These are phyloP conservation scores for Asterochloris sp. DNA, from an alignment of 139 green algal genomes.

Conservation along the genomic window DNA sequence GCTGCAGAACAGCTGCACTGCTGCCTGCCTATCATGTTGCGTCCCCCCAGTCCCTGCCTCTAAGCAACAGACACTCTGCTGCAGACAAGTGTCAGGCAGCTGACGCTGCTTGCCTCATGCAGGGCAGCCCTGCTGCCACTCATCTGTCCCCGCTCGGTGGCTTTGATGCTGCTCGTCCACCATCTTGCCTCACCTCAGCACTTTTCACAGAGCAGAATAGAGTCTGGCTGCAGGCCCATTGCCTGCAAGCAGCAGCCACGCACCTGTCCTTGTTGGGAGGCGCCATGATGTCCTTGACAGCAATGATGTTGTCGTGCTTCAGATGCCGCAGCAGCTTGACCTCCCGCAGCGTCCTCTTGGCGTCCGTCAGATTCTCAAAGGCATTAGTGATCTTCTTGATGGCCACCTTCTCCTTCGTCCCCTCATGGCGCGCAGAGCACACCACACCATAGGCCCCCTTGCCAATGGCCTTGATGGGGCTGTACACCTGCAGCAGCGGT, in stretches of 20 bases:
- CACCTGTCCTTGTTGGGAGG: conserved; percentile 23
- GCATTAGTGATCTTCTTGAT: conserved; percentile 98
- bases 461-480: conserved; percentile 84
- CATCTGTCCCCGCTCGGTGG: no score
- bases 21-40: no score
- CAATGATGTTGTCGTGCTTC: conserved; percentile 88
- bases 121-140: no score
- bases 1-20: no score
- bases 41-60: no score
- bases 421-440: conserved; percentile 82
- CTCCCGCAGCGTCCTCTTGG: conserved; percentile 88
- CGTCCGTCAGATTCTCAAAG: conserved; percentile 96
- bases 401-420: conserved; percentile 82
- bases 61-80: no score
- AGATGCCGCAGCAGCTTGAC: conserved; percentile 92
- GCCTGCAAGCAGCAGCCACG: background rate
- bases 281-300: conserved; percentile 61
- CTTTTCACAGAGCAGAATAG: no score
- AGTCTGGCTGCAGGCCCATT: no score
- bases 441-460: conserved; percentile 98
- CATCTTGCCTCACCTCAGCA: no score
- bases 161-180: no score
- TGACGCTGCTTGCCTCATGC: no score
- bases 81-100: no score
- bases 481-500: conserved; percentile 80